Percentiles rank a stretch among this genome's conserved stretches.
Evolutionary conservation across 805 yeast genomes (phyloP).

Genomic region (Schwanniomyces occidentalis): DNA sequence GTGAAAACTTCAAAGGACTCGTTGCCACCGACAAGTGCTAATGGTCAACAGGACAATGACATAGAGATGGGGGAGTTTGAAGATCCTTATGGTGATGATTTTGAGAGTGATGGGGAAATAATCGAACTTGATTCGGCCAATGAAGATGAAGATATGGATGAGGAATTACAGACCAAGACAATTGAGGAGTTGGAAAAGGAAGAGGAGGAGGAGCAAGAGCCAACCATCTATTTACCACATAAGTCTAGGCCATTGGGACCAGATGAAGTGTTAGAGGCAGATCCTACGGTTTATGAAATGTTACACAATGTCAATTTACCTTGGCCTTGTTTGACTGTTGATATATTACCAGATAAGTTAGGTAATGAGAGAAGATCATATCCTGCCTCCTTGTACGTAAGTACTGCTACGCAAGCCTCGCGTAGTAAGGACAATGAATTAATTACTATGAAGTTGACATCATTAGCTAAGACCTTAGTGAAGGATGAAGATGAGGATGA

Average conservation of each 20-base stretch:
- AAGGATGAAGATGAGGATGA: slow-evolving; percentile 78
- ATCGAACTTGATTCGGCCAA: slow-evolving; percentile 67
- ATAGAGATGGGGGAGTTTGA: slow-evolving; percentile 82
- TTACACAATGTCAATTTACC: slow-evolving; percentile 89
- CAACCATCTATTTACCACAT: slow-evolving; percentile 80
- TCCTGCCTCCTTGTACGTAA: slow-evolving; percentile 82
- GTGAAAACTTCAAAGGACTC: slow-evolving; percentile 37
- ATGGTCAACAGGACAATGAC: slow-evolving; percentile 35
- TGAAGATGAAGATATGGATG: slow-evolving; percentile 42
- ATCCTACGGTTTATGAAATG: slow-evolving; percentile 95
- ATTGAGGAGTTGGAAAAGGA: slow-evolving; percentile 37
- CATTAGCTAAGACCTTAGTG: slow-evolving; percentile 82
- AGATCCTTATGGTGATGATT: slow-evolving; percentile 87
- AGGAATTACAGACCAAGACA: slow-evolving; percentile 23
- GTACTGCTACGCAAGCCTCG: slow-evolving; percentile 93
- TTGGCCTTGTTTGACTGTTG: slow-evolving; percentile 96
- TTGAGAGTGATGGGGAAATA: slow-evolving; percentile 87
- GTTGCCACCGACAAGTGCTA: slow-evolving; percentile 40
- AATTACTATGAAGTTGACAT: slow-evolving; percentile 77
- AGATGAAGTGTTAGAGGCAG: slow-evolving; percentile 94
- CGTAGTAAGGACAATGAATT: slow-evolving; percentile 86
- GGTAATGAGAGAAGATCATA: slow-evolving; percentile 88
- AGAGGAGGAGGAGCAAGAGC: slow-evolving; percentile 32
- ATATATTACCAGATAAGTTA: slow-evolving; percentile 78
- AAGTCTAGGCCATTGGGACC: slow-evolving; percentile 88